Conservation (phyloP, 2,329 filamentous ascomycete species). For the Canariomyces notabilis region DNA sequence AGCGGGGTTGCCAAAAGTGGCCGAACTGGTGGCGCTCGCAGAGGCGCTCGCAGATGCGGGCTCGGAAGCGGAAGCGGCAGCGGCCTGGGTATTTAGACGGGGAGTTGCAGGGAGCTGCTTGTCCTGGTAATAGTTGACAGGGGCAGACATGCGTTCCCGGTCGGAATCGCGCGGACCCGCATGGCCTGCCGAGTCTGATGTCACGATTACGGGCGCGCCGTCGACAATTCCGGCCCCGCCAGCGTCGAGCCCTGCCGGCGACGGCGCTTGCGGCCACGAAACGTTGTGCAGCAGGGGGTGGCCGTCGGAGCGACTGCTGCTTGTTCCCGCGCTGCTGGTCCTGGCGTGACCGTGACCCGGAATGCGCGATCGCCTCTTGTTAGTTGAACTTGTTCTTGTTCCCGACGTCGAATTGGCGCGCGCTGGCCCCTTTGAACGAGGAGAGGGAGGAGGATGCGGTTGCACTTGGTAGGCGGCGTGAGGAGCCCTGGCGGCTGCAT, state of each 20-base stretch:
- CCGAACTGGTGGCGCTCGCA: slow-evolving; percentile 11
- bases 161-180: slow-evolving; percentile 14
- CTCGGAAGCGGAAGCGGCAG: slow-evolving; percentile 20
- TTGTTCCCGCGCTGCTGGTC: slow-evolving; percentile 31
- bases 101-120: slow-evolving; percentile 29
- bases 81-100: slow-evolving; percentile 22
- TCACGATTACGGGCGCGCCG: slow-evolving; percentile 5
- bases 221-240: slow-evolving; percentile 12
- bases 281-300: slow-evolving; percentile 12
- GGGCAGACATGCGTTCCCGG: slow-evolving; percentile 23
- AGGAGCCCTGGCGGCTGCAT: slow-evolving; percentile 26
- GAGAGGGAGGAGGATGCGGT: slow-evolving; percentile 19
- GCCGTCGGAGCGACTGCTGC: slow-evolving; percentile 23
- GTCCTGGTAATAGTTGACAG: slow-evolving; percentile 23
- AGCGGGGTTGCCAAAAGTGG: slow-evolving; percentile 10
- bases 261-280: slow-evolving; percentile 16
- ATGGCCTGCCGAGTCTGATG: slow-evolving; percentile 5
- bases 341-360: slow-evolving; percentile 29
- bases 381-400: too few species aligned
- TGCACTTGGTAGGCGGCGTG: slow-evolving; percentile 26
- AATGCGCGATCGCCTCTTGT: slow-evolving; percentile 24
- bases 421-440: slow-evolving; percentile 18
- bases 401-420: slow-evolving; percentile 28
- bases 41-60: slow-evolving; percentile 23
- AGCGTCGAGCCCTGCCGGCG: slow-evolving; percentile 9